Evolutionary conservation across 1,139 yeast genomes (phyloP).

Genomic region (Lodderomyces margitis): DNA sequence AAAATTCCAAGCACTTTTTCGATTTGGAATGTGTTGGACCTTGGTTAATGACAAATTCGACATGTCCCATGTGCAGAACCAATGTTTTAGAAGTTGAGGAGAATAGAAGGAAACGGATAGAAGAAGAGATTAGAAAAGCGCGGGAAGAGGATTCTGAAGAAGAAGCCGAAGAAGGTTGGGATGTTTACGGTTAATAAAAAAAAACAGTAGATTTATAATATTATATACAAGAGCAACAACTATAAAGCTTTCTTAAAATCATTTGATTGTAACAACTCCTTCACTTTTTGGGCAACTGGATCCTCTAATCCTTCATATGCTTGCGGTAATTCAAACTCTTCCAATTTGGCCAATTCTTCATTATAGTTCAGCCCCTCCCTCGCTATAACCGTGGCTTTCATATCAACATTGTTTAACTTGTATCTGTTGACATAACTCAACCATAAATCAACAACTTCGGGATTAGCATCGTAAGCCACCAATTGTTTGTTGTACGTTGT

Average conservation of each 20-base stretch:
- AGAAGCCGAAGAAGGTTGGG: slow-evolving; percentile 63
- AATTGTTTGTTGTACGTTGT: slow-evolving; percentile 74
- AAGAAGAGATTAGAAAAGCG: slow-evolving; percentile 34
- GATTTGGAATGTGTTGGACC: slow-evolving; percentile 91
- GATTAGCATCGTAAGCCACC: slow-evolving; percentile 78
- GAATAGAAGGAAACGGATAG: slow-evolving; percentile 43
- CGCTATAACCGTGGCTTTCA: slow-evolving; percentile 68
- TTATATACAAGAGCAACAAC: too few species aligned
- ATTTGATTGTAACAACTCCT: slow-evolving; percentile 59
- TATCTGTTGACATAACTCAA: slow-evolving; percentile 77
- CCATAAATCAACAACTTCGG: slow-evolving; percentile 82
- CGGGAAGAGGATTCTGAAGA: slow-evolving; percentile 67
- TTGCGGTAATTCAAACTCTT: slow-evolving; percentile 31
- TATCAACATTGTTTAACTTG: slow-evolving; percentile 77
- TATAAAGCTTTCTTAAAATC: slow-evolving; percentile 51
- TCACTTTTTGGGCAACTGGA: slow-evolving; percentile 69
- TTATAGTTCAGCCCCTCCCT: slow-evolving; percentile 53
- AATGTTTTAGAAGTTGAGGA: slow-evolving; percentile 50
- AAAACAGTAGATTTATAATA: slow-evolving; percentile 7
- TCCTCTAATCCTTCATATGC: slow-evolving; percentile 45
- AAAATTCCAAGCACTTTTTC: slow-evolving; percentile 57
- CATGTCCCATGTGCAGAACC: slow-evolving; percentile 87
- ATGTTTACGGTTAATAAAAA: slow-evolving; percentile 58
- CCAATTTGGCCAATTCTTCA: slow-evolving; percentile 29
- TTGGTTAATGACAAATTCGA: slow-evolving; percentile 76